Base-by-base conservation (phyloP, 805 yeast genomes). In the Soucietia sequanensis region DNA sequence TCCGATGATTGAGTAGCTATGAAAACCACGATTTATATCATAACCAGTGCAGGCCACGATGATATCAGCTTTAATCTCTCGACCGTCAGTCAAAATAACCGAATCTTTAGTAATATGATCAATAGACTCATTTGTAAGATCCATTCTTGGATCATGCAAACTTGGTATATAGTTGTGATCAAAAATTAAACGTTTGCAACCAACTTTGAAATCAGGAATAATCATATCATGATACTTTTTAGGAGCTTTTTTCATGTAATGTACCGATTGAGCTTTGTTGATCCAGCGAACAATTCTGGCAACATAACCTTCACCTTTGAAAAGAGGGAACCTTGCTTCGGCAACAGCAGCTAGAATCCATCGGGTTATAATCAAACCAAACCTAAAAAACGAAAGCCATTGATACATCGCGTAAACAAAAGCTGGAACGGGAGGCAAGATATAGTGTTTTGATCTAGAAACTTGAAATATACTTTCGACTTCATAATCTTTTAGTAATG, bases 41-140 rank as follows among this genome's bases (percentile, higher is more conserved):
- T 66, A 66, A 2, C 72, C 72, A 19, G 70, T 65, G 46, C 72
- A 66, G 3, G 70, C 71, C 15, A 63, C 64, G 24, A 66, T 60
- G 10, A 63, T 55, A 41, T 65, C 72, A 11, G 62, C 67, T 26
- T 55, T 47, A 8, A 63, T 16, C 23, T 44, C 46, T 16, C 44
- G 35, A 2, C 68, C 69, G 20, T 50, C 43, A 9, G 41, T 47
- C 37, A 65, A 45, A 14, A 61, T 43, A 9, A 65, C 54, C 8
- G 55, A 46, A 31, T 62, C 37, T 28, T 55, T 59, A 16, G 51
- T 56, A 14, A 66, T 46, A 20, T 47, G 44, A n/a, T 45, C 48
- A 17, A 64, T 56, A 2, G 37, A 39, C 7, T 41, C 45, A 30
- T 47, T 37, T 6, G 46, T 42, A 31, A 66, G 43, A 23, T 54